These are phyloP conservation scores for Allium fistulosum DNA, from an alignment of 106 monocot species.

Conservation along the genomic window DNA sequence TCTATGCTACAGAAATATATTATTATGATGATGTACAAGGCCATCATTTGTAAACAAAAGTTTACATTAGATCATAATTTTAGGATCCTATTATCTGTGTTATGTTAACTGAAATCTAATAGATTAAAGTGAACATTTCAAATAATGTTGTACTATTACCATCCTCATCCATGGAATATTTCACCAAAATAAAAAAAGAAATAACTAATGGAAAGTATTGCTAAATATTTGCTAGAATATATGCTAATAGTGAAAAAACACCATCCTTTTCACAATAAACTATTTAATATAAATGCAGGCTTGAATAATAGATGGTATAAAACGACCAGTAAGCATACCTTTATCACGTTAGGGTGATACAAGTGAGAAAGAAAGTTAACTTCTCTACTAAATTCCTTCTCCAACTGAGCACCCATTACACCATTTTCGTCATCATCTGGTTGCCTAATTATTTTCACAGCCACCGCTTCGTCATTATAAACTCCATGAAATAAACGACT, in stretches of 20 bases:
- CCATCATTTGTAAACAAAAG: too few species aligned
- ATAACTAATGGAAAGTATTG: background rate
- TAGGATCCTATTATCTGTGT: too few species aligned
- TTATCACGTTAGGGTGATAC: constrained; percentile 60
- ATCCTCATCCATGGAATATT: too few species aligned
- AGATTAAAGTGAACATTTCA: too few species aligned
- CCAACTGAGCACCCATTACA: constrained; percentile 40
- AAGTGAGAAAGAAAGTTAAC: constrained; percentile 49
- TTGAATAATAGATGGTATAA: background rate
- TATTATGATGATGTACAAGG: too few species aligned
- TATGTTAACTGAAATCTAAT: too few species aligned
- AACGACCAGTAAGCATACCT: constrained; percentile 21
- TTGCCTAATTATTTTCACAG: constrained; percentile 64
- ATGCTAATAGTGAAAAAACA: background rate
- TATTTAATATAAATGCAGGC: background rate
- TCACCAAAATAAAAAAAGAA: too few species aligned
- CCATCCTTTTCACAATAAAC: background rate
- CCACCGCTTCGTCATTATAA: constrained; percentile 61
- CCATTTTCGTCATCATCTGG: constrained; percentile 78
- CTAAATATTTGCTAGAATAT: background rate
- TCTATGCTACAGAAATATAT: too few species aligned
- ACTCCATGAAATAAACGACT: constrained; percentile 64
- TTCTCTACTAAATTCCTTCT: constrained; percentile 67
- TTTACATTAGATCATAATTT: too few species aligned
- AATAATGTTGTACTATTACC: too few species aligned